Conservation (phyloP, 257 asterid genomes). For the Agastache rugosa region DNA sequence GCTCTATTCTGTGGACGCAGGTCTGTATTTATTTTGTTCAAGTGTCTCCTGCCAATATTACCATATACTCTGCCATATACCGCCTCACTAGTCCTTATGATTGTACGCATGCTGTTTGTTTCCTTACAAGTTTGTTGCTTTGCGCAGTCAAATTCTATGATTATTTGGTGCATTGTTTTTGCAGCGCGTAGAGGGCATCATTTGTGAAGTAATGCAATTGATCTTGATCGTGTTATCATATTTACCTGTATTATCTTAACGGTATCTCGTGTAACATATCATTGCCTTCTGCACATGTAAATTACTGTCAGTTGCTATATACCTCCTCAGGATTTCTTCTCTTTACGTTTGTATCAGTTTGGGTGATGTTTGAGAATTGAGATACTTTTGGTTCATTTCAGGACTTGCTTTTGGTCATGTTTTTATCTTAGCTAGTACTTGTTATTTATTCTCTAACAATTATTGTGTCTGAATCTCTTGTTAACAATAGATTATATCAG, state of each 20-base stretch:
- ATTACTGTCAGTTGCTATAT: conserved; percentile 29
- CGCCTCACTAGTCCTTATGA: conserved; percentile 1
- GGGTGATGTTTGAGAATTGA: conserved; percentile 8
- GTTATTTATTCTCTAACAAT: background rate
- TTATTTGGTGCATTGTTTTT: conserved; percentile 1
- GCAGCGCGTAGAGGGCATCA: conserved; percentile 43
- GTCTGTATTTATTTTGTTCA: conserved; percentile 27
- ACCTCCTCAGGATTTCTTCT: conserved; percentile 7
- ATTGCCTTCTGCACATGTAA: conserved; percentile 25
- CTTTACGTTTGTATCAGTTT: background rate
- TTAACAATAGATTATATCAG: too few species aligned
- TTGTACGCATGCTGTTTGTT: background rate
- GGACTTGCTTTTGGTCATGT: background rate
- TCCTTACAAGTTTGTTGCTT: conserved; percentile 8
- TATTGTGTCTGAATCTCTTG: background rate
- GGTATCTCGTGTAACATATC: conserved; percentile 23
- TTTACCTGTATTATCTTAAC: conserved; percentile 33
- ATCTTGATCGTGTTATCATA: conserved; percentile 32
- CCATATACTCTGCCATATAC: background rate
- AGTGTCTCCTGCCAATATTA: background rate
- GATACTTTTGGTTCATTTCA: background rate
- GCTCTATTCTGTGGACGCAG: conserved; percentile 35
- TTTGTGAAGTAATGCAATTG: conserved; percentile 36
- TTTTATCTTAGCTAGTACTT: background rate
- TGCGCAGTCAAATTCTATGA: conserved; percentile 23